Base-by-base conservation (phyloP, 108 stramenopile genomes). In the Pinguiococcus pyrenoidosus region DNA sequence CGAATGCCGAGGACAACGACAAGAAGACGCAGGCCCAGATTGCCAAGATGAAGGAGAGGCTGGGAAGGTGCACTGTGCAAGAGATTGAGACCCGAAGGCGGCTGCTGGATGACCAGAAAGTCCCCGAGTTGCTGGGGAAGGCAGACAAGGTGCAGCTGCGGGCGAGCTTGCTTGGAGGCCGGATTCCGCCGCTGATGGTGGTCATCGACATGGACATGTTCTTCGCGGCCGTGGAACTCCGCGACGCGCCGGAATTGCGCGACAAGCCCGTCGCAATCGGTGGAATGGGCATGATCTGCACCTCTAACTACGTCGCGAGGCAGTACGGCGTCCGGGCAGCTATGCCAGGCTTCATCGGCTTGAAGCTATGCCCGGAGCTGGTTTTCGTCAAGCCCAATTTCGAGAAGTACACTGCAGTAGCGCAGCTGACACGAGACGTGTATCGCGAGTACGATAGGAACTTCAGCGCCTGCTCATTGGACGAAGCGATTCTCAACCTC, bases 171-270 rank as follows among this genome's bases (percentile, higher is more conserved):
- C n/a, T n/a, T n/a, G n/a, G n/a, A n/a, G n/a, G n/a, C n/a, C n/a
- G n/a, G n/a, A n/a, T n/a, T 24, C 18, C 46, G 42, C 18, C 41
- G 60, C 0, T 81, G 72, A n/a, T n/a, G 51, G 78, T 76, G n/a
- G 92, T 94, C 3, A 74, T 94, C 2, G 92, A 94, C 49, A 80
- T 94, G 82, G 92, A 94, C 55, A 70, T 73, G 56, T 94, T 94
- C 62, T 94, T 80, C 71, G 83, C 87, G 27, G 71, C 78, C 12
- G 88, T 84, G 39, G 84, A 85, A 30, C 63, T 88, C 22, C 63
- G 89, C 10, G 55, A 67, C 37, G 51, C 66, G 32, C 87, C 88
- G n/a, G 68, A 83, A n/a, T 72, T 97, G n/a, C 47, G 57, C 3
- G 54, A 78, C 41, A 62, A 76, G 30, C 96, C 96, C 1, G 75